Percentiles rank a stretch among this genome's conserved stretches.
Evolutionary conservation across 345 rosid genomes (phyloP).

Genomic region (Citrus australasica): DNA sequence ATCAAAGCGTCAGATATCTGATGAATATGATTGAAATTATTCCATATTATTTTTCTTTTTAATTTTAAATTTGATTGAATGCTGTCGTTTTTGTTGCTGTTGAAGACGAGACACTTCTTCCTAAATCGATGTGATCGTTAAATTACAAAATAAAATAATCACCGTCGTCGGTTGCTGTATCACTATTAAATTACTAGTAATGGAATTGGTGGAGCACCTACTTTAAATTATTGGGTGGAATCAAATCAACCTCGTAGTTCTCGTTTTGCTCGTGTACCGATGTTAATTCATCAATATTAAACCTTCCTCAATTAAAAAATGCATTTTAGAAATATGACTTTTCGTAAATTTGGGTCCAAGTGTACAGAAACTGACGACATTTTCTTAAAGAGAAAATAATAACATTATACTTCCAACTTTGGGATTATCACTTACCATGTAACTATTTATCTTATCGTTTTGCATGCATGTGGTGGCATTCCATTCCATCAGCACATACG

Average conservation of each 20-base stretch:
- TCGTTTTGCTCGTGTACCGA: not conserved
- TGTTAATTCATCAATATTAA: not conserved
- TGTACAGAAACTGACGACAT: too few relatives aligned
- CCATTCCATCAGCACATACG: too few relatives aligned
- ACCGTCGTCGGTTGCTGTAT: not conserved
- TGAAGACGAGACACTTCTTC: constrained; percentile 16
- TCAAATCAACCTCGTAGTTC: not conserved
- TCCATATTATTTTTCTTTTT: not conserved
- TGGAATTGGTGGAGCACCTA: constrained; percentile 11
- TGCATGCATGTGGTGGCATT: too few relatives aligned
- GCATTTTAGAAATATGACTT: too few relatives aligned
- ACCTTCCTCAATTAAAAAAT: too few relatives aligned
- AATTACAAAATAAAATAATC: not conserved
- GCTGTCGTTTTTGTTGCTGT: constrained; percentile 7
- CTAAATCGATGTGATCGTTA: not conserved
- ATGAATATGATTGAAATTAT: not conserved
- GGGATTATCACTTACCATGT: too few relatives aligned
- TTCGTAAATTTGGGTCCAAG: too few relatives aligned
- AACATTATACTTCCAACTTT: too few relatives aligned
- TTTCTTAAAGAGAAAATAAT: too few relatives aligned
- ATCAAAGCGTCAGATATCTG: not conserved
- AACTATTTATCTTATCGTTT: too few relatives aligned
- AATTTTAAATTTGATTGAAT: not conserved
- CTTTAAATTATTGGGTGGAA: not conserved
- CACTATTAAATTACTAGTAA: not conserved